These are phyloP conservation scores for Rhizomucor miehei DNA, from an alignment of 371 early-diverging fungal species.

Conservation along the genomic window DNA sequence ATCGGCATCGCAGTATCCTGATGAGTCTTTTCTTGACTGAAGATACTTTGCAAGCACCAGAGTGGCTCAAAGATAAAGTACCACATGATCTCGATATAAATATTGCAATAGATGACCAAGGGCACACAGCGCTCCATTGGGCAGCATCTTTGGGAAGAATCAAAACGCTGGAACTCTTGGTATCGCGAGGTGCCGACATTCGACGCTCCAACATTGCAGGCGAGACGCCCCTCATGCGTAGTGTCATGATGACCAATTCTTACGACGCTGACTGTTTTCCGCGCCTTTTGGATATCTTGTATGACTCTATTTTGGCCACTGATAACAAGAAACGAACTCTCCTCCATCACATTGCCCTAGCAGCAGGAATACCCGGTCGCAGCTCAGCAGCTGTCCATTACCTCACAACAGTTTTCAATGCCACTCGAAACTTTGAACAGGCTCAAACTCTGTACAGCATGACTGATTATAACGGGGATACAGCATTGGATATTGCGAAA, in stretches of 20 bases:
- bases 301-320: constrained; percentile 55
- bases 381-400: constrained; percentile 7
- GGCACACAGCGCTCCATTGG: constrained; percentile 84
- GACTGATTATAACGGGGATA: constrained; percentile 84
- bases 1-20: constrained; percentile 53
- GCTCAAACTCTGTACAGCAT: constrained; percentile 58
- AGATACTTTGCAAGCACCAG: constrained; percentile 48
- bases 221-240: constrained; percentile 83
- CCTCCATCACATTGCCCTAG: constrained; percentile 84
- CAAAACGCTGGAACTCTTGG: constrained; percentile 59
- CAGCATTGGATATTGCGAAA: constrained; percentile 87
- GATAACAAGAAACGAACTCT: constrained; percentile 78
- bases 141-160: constrained; percentile 80
- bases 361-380: constrained; percentile 60
- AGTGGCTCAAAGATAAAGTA: constrained; percentile 26
- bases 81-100: background rate
- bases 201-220: constrained; percentile 65
- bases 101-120: constrained; percentile 46
- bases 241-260: constrained; percentile 81
- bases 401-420: too few species aligned
- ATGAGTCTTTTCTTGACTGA: constrained; percentile 65
- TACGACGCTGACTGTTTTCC: constrained; percentile 79
- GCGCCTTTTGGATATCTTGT: constrained; percentile 67
- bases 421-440: too few species aligned
- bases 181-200: constrained; percentile 67